A percentile compares a stretch with the other conserved stretches of the same genome.
Conservation (phyloP, 805 yeast genomes). For the Sugiyamaella chiloensis region DNA sequence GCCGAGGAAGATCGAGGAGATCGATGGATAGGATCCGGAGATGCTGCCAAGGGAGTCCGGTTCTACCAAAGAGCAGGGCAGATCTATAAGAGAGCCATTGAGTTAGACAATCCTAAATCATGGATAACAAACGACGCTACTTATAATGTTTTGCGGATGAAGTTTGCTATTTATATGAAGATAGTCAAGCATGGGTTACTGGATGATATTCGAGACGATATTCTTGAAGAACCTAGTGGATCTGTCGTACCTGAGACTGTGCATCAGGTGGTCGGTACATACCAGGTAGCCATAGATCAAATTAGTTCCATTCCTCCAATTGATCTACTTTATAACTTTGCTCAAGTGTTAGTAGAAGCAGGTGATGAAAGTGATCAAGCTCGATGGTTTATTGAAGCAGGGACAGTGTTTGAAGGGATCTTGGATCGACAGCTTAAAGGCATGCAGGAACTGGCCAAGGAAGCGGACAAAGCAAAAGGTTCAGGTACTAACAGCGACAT, state of each 20-base stretch:
- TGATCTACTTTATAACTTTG: slow-evolving; percentile 25
- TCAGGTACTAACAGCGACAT: slow-evolving; percentile 1
- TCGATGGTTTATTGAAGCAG: slow-evolving; percentile 15
- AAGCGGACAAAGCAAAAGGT: slow-evolving; percentile 6
- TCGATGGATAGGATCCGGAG: slow-evolving; percentile 61
- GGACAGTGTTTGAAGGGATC: slow-evolving; percentile 18
- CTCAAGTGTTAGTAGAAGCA: slow-evolving; percentile 24
- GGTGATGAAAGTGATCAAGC: slow-evolving; percentile 21
- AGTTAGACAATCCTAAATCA: slow-evolving; percentile 20
- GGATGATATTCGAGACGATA: slow-evolving; percentile 6
- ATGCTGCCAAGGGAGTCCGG: slow-evolving; percentile 58
- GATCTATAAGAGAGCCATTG: slow-evolving; percentile 41
- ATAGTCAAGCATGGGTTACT: slow-evolving; percentile 36
- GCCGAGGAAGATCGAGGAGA: slow-evolving; percentile 73
- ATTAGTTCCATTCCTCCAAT: slow-evolving; percentile 2
- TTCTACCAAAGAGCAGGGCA: slow-evolving; percentile 59
- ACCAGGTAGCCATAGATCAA: slow-evolving; percentile 15
- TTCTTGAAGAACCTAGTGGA: background rate
- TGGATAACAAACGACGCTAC: slow-evolving; percentile 41
- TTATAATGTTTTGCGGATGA: slow-evolving; percentile 58
- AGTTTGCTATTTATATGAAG: slow-evolving; percentile 55
- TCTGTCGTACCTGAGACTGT: slow-evolving; percentile 9
- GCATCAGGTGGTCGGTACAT: slow-evolving; percentile 10
- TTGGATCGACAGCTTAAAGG: slow-evolving; percentile 18
- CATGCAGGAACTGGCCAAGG: slow-evolving; percentile 11